Base-by-base conservation (phyloP, 2,329 filamentous ascomycete genomes). In the Pseudogymnoascus pannorum region DNA sequence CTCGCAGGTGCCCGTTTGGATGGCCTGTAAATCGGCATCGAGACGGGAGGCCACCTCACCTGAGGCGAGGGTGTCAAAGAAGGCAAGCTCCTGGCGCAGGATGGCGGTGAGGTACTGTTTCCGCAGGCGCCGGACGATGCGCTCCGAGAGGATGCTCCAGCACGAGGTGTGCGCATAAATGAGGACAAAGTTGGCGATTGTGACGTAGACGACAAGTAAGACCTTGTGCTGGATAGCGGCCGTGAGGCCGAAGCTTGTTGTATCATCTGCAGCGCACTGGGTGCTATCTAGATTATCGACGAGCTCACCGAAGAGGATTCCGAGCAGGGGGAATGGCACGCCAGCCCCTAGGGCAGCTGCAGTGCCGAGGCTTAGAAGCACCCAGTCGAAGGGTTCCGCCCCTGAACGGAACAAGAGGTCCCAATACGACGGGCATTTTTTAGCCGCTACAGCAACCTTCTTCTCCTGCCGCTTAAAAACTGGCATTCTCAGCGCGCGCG, bases 231-330 rank as follows among this genome's bases (percentile, higher is more conserved):
- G 79, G 63, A 86, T 78, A 18, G 71, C 71, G 33, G 68, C 64
- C 8, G 66, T 65, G 12, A 67, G 61, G n/a, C 69, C 63, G 36
- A 73, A 69, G 63, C 72, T 71, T 9, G 73, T 73, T 68, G 57
- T 20, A 24, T 58, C 57, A 22, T 58, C 57, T 1, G 57, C 22
- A 14, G 57, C 57, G 11, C 57, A 58, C 18, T 58, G 57, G 6
- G 57, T 58, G 57, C 57, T 58, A 58, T 58, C 57, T 5, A 87
- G 76, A 64, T 85, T 77, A 67, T 87, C 83, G 63, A 87, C 76
- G 8, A 87, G 79, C 70, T 87, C 76, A 64, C 85, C 85, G 66
- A 87, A 87, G 57, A 87, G 74, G 64, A 87, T 83, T 62, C 81
- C 84, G 67, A 87, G 79, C 14, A 87, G 73, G 11, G 85, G 85